A percentile compares a stretch with the other conserved stretches of the same genome.
phyloP scores from a whole-genome alignment of 1,284 basidiomycete species.

The Ustanciosporium gigantosporum region DNA sequence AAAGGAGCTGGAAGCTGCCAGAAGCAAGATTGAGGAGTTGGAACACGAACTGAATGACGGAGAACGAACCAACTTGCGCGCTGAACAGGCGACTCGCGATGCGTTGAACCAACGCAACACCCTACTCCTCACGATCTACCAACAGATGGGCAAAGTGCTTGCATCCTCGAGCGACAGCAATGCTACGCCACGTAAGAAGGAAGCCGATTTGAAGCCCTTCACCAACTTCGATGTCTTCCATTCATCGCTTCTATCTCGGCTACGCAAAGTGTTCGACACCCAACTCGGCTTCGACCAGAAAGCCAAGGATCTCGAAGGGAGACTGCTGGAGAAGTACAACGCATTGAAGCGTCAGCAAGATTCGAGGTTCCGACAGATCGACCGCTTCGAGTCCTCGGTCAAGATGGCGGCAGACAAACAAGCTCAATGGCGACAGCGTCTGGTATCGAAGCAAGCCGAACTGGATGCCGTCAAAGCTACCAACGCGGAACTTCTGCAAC shows the following conservation, averaged over 20 bases:
- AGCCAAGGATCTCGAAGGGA: conserved; percentile 76
- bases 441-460: conserved; percentile 82
- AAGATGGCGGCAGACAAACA: conserved; percentile 83
- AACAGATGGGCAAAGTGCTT: conserved; percentile 91
- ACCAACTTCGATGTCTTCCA: conserved; percentile 93
- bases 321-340: conserved; percentile 71
- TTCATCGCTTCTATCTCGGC: conserved; percentile 84
- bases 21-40: conserved; percentile 66
- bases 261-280: conserved; percentile 81
- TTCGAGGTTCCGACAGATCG: conserved; percentile 83
- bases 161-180: conserved; percentile 58
- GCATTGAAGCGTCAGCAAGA: conserved; percentile 87
- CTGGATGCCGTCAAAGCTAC: conserved; percentile 69
- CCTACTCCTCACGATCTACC: conserved; percentile 85
- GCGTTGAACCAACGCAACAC: conserved; percentile 91
- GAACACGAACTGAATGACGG: conserved; percentile 82
- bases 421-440: conserved; percentile 80
- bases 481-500: conserved; percentile 75
- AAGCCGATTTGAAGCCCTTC: conserved; percentile 81
- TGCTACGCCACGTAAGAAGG: conserved; percentile 62
- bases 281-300: conserved; percentile 84
- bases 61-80: conserved; percentile 72
- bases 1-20: conserved; percentile 36
- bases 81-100: conserved; percentile 80
- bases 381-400: conserved; percentile 86